A percentile compares a stretch with the other conserved stretches of the same genome.
phyloP scores from a whole-genome alignment of 805 yeast genomes.

The Ogataea polymorpha region DNA sequence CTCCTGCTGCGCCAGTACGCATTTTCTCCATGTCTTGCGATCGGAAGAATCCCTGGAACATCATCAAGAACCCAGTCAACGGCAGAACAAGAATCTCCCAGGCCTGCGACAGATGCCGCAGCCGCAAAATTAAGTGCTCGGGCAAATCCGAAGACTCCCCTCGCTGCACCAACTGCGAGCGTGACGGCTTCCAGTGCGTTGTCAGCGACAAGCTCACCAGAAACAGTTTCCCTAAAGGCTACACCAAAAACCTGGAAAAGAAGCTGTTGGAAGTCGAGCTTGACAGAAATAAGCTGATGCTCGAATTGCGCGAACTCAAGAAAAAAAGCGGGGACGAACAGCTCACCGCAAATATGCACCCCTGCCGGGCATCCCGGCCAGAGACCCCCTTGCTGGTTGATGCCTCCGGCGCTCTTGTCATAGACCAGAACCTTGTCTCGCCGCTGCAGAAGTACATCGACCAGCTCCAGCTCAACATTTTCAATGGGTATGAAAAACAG shows the following conservation, averaged over 20 bases:
- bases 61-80: constrained; percentile 35
- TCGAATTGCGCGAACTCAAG: constrained; percentile 32
- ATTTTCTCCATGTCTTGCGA: constrained; percentile 6
- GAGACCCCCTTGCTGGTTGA: constrained; percentile 11
- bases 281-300: constrained; percentile 41
- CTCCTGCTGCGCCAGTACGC: neutral
- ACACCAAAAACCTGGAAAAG: constrained; percentile 70
- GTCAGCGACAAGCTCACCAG: constrained; percentile 73
- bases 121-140: constrained; percentile 74
- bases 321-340: constrained; percentile 1
- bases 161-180: constrained; percentile 61
- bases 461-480: constrained; percentile 25
- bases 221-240: constrained; percentile 77
- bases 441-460: constrained; percentile 25
- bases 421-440: constrained; percentile 30
- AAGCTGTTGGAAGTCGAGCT: constrained; percentile 60
- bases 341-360: neutral
- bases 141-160: constrained; percentile 53
- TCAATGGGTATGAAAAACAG: constrained; percentile 29
- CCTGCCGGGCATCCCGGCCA: neutral
- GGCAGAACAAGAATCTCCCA: constrained; percentile 58
- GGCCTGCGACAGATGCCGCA: constrained; percentile 79
- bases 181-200: constrained; percentile 64
- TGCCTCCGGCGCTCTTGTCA: constrained; percentile 20
- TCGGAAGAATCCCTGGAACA: constrained; percentile 26